Conservation (phyloP, 2,329 filamentous ascomycete genomes). For the Tolypocladium guangdongense region DNA sequence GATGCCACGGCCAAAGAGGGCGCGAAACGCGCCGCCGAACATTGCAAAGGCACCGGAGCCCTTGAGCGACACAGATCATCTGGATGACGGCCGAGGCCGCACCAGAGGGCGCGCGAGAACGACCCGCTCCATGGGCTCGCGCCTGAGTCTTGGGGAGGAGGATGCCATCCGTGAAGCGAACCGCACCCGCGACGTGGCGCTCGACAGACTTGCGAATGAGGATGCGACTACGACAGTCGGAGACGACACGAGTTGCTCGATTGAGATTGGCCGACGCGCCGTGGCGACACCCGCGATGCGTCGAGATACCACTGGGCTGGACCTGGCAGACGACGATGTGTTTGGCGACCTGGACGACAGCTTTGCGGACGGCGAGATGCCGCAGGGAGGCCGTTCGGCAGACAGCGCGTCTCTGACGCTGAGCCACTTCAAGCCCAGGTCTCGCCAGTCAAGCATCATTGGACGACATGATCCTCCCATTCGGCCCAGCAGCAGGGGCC, state of each 20-base stretch:
- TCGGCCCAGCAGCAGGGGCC: conserved; percentile 39
- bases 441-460: conserved; percentile 39
- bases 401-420: conserved; percentile 37
- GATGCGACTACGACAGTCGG: conserved; percentile 17
- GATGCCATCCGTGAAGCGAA: conserved; percentile 14
- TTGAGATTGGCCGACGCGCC: conserved; percentile 26
- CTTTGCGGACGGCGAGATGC: conserved; percentile 27
- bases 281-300: conserved; percentile 21
- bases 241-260: conserved; percentile 19
- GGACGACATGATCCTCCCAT: conserved; percentile 41
- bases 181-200: conserved; percentile 24
- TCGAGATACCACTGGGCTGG: conserved; percentile 35
- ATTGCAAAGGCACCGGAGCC: not conserved
- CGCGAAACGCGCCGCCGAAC: conserved; percentile 5
- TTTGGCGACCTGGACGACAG: conserved; percentile 35
- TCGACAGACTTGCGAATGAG: conserved; percentile 22
- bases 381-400: conserved; percentile 23
- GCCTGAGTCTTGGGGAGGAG: conserved; percentile 12
- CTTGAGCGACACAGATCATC: conserved; percentile 1
- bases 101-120: conserved; percentile 10
- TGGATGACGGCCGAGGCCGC: conserved; percentile 15
- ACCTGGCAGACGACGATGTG: conserved; percentile 34
- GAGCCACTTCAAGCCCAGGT: conserved; percentile 33
- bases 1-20: conserved; percentile 9
- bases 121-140: conserved; percentile 6